Evolutionary conservation across 2,329 filamentous ascomycete species (phyloP), one percentile per base, ranked within the genome.

Genomic region (Scedosporium minutisporum): DNA sequence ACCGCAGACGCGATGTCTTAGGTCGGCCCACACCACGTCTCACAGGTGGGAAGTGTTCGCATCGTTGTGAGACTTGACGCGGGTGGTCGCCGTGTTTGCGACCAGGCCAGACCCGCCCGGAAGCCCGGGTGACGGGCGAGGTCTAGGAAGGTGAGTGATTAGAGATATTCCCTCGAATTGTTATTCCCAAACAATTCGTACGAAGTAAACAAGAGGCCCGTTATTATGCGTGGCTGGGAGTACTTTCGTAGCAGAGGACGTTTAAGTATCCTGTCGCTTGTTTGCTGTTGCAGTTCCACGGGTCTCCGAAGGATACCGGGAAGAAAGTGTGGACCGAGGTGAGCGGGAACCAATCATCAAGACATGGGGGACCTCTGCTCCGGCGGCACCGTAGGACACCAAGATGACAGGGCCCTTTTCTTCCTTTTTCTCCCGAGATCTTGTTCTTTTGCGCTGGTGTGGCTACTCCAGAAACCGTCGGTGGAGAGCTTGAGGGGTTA

Each of bases 41-140:
- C 59, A 51, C 48, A 29, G 42, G 21, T 60, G 58, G 44, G 29
- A 29, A 44, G 59, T n/a, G 25, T 21, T 61, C 44, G 59, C 42
- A 53, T 41, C 58, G 41, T n/a, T 29, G 58, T 61, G 44, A 51
- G 44, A 61, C 44, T 18, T 44, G 44, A 33, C 59, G 29, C 59
- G 59, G 59, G 59, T 61, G 59, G 44, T 27, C 44, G 25, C 27
- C 25, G 21, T 33, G 16, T 53, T 16, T 21, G 59, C 59, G 41
- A 27, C 57, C 16, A 58, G 57, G 57, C 41, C 58, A 60, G 58
- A 41, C 59, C 59, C 42, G 44, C 25, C 59, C 44, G 9, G 14
- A 23, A 44, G 9, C 59, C 59, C 42, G 59, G 59, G 27, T 53
- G 48, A 42, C 27, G 59, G 59, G 42, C 27, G 46, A 33, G 21